phyloP scores from a whole-genome alignment of 495 filamentous ascomycete genomes.

The Extremus antarcticus region DNA sequence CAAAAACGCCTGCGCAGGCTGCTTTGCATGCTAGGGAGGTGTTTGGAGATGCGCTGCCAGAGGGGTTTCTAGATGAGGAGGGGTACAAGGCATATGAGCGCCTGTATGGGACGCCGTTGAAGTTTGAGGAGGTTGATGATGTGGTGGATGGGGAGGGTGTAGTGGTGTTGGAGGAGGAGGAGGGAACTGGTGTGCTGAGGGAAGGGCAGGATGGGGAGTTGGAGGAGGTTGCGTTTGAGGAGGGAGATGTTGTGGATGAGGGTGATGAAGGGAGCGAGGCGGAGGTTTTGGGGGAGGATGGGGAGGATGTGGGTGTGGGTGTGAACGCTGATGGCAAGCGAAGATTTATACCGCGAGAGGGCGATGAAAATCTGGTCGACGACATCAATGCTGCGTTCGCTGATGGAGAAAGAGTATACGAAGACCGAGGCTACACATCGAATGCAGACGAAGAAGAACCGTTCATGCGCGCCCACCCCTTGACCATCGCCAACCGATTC shows the following conservation, averaged over 20 bases:
- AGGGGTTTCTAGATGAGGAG: slow-evolving; percentile 54
- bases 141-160: slow-evolving; percentile 33
- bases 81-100: slow-evolving; percentile 70
- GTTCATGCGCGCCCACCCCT: slow-evolving; percentile 48
- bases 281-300: slow-evolving; percentile 29
- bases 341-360: not conserved
- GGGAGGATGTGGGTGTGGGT: too few species aligned
- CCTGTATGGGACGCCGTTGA: slow-evolving; percentile 62
- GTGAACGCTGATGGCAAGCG: slow-evolving; percentile 5
- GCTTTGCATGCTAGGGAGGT: slow-evolving; percentile 58
- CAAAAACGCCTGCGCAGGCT: slow-evolving; percentile 46
- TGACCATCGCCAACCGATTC: slow-evolving; percentile 42
- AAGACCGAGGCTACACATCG: slow-evolving; percentile 27
- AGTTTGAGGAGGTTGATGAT: slow-evolving; percentile 35
- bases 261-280: slow-evolving; percentile 25
- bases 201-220: slow-evolving; percentile 7
- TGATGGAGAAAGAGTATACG: slow-evolving; percentile 23
- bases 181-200: slow-evolving; percentile 26
- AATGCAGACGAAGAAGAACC: slow-evolving; percentile 33
- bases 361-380: slow-evolving; percentile 30
- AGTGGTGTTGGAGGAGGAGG: slow-evolving; percentile 19
- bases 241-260: slow-evolving; percentile 25
- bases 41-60: slow-evolving; percentile 69
- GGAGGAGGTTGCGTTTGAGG: slow-evolving; percentile 24
- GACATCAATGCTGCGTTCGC: slow-evolving; percentile 32